Base-by-base conservation (phyloP, 2,329 filamentous ascomycete genomes). In the Gliomastix tumulicola region DNA sequence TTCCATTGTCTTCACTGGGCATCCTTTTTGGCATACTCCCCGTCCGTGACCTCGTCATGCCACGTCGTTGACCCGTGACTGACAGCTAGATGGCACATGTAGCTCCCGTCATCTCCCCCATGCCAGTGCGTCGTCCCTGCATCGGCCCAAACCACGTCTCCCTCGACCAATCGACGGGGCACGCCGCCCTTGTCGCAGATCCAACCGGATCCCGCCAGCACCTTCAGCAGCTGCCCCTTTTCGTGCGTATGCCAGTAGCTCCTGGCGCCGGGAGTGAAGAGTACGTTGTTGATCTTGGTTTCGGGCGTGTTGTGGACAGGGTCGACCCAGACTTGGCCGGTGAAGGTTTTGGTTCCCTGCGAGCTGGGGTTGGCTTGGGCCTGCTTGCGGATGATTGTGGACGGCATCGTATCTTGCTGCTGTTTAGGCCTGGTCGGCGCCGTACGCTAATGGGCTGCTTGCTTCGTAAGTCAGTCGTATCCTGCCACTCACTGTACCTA, bases 171-270 rank as follows among this genome's bases (percentile, higher is more conserved):
- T 13, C 51, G 44, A 35, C 49, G 43, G 4, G 62, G 59, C 34
- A 49, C 45, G 17, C 54, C 52, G 2, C 62, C 64, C 25, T 56
- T 57, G 17, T 65, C 61, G 40, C 65, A 68, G 17, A 67, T 53
- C 52, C 65, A 59, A 7, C 63, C 64, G 7, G 49, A 50, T 0
- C 64, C 64, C 4, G 58, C 50, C 13, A 59, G 49, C 3, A 66
- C 62, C 21, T 56, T 50, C 22, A 68, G 47, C 21, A 67, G 48
- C 45, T 68, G 65, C 4, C 63, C 65, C n/a, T 56, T 49, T 34
- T 64, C 60, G 42, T 68, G 65, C 2, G 52, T 57, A 47, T 67
- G 64, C 65, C 65, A 67, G 47, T 63, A 51, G 6, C 63, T 67
- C 16, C 63, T 55, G 1, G 63, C 57, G 34, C 63, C 60, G 7